These are phyloP conservation scores for Irpex rosettiformis DNA, from an alignment of 1,284 basidiomycete genomes.

Conservation along the genomic window DNA sequence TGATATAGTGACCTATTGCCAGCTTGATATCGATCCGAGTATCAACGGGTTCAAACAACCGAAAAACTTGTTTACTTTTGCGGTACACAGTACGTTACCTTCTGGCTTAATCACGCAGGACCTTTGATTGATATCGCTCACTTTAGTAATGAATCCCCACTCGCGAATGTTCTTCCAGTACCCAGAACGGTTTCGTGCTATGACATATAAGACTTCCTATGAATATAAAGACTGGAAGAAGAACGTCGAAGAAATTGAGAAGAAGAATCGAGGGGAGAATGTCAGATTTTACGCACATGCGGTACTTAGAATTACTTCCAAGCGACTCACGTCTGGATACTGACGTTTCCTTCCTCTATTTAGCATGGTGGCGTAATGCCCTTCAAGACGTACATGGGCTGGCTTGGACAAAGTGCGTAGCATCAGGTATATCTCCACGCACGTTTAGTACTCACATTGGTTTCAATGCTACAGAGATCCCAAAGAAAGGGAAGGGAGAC, in stretches of 20 bases:
- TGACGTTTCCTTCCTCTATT: neutral
- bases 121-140: too few relatives aligned
- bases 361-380: neutral
- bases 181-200: too few relatives aligned
- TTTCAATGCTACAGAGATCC: neutral
- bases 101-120: too few relatives aligned
- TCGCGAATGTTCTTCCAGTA: too few relatives aligned
- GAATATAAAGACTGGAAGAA: neutral
- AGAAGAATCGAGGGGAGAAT: neutral
- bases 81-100: too few relatives aligned
- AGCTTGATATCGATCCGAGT: conserved; percentile 1
- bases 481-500: neutral
- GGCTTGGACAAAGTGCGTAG: conserved; percentile 2
- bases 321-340: neutral
- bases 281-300: neutral
- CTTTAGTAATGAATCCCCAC: neutral
- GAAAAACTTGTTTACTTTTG: too few relatives aligned
- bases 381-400: neutral
- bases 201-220: too few relatives aligned
- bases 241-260: neutral
- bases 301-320: neutral
- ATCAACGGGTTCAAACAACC: too few relatives aligned
- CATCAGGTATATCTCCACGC: neutral
- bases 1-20: neutral
- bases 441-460: neutral